Conservation (phyloP, 192 early-diverging fungal genomes). For the Backusella australiensis region DNA sequence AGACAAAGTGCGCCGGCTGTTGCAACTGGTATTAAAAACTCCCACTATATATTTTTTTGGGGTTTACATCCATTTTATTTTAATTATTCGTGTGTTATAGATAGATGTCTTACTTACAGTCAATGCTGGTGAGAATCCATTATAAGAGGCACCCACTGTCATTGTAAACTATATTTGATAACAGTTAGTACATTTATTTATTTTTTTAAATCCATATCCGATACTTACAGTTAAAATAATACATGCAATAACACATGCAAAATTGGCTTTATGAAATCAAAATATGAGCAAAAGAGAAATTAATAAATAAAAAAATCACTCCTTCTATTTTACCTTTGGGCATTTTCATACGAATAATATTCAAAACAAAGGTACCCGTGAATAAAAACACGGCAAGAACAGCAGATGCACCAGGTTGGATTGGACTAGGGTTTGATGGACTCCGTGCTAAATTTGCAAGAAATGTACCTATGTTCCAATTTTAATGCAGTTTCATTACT, state of each 20-base stretch:
- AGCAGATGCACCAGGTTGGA: constrained; percentile 19
- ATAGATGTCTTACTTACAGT: constrained; percentile 13
- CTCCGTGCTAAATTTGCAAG: constrained; percentile 27
- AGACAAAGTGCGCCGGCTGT: constrained; percentile 15
- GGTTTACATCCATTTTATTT: too few species aligned
- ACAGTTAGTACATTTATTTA: neutral
- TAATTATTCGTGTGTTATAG: neutral
- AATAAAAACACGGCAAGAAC: constrained; percentile 31
- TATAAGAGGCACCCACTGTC: constrained; percentile 10
- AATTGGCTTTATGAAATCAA: neutral
- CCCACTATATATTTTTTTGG: constrained; percentile 9
- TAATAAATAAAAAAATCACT: neutral
- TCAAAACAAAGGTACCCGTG: constrained; percentile 23
- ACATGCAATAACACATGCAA: neutral
- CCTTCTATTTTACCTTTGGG: constrained; percentile 21
- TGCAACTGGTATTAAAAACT: constrained; percentile 23
- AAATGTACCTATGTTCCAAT: constrained; percentile 16
- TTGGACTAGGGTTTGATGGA: neutral
- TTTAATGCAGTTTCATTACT: neutral
- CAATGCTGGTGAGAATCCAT: constrained; percentile 11
- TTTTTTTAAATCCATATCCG: neutral
- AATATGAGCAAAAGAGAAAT: too few species aligned
- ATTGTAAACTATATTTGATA: constrained; percentile 18
- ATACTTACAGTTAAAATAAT: neutral
- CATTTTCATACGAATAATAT: constrained; percentile 23